A percentile compares a stretch with the other conserved stretches of the same genome.
These are phyloP conservation scores for Termitomyces sp. DNA, from an alignment of 768 basidiomycete genomes.

Conservation along the genomic window DNA sequence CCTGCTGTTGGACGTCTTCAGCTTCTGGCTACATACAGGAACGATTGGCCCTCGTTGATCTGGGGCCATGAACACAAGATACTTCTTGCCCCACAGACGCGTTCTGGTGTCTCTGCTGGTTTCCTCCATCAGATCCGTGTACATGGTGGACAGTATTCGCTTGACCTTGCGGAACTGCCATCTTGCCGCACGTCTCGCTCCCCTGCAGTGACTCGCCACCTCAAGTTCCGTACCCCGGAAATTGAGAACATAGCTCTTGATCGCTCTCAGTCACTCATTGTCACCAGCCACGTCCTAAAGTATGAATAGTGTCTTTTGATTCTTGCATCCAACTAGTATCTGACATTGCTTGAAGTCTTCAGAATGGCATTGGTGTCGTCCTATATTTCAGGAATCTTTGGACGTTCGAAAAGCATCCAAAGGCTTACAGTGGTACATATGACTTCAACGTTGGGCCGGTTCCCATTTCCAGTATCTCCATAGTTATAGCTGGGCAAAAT, in stretches of 20 bases:
- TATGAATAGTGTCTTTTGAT: conserved; percentile 17
- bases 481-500: conserved; percentile 43
- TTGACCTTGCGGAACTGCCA: conserved; percentile 49
- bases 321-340: conserved; percentile 4
- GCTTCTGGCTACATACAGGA: conserved; percentile 43
- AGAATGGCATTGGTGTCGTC: conserved; percentile 41
- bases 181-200: conserved; percentile 45
- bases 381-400: conserved; percentile 57
- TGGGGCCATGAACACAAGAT: conserved; percentile 50
- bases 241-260: conserved; percentile 48
- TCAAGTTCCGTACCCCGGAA: conserved; percentile 42
- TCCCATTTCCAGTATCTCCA: conserved; percentile 33
- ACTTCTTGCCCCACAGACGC: conserved; percentile 35
- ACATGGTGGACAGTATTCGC: conserved; percentile 37
- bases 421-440: conserved; percentile 38
- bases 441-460: conserved; percentile 39
- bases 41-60: conserved; percentile 46
- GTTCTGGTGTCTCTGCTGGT: conserved; percentile 41
- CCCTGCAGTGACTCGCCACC: conserved; percentile 42
- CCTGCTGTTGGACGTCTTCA: conserved; percentile 43
- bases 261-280: conserved; percentile 42
- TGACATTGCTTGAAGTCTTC: conserved; percentile 24
- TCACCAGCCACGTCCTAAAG: conserved; percentile 42
- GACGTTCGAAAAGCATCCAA: conserved; percentile 54
- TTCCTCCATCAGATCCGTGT: conserved; percentile 44